phyloP scores from a whole-genome alignment of 108 stramenopile species.

The Schizochytrium sp. region DNA sequence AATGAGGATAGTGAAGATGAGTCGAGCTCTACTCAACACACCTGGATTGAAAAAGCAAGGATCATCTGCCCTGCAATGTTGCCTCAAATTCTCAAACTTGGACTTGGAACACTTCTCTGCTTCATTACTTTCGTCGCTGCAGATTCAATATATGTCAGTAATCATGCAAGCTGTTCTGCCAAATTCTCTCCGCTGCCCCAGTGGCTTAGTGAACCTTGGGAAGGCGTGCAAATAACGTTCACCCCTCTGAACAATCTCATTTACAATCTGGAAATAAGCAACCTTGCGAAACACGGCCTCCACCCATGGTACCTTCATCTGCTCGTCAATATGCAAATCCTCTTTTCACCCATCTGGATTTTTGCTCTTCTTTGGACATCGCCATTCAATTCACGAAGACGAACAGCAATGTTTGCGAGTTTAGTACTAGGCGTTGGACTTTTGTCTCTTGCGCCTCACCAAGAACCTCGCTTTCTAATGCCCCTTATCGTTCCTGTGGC shows the following conservation, averaged over 20 bases:
- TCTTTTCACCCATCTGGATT: slow-evolving; percentile 45
- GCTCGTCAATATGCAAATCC: slow-evolving; percentile 35
- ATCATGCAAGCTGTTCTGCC: not conserved
- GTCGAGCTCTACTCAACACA: too few relatives aligned
- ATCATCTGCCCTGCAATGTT: not conserved
- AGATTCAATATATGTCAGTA: not conserved
- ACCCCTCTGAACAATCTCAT: slow-evolving; percentile 34
- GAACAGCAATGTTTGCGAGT: not conserved
- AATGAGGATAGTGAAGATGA: too few relatives aligned
- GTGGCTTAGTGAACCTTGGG: not conserved
- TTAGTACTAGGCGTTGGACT: not conserved
- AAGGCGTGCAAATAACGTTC: not conserved
- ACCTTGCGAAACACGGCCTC: slow-evolving; percentile 31
- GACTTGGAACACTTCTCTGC: not conserved
- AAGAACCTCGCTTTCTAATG: slow-evolving; percentile 22
- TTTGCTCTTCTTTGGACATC: not conserved
- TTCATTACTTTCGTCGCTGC: not conserved
- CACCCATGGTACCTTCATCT: slow-evolving; percentile 17
- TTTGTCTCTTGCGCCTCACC: slow-evolving; percentile 28
- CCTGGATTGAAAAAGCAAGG: not conserved
- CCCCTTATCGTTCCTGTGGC: slow-evolving; percentile 31
- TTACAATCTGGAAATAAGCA: not conserved
- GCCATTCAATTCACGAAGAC: not conserved
- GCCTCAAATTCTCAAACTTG: not conserved
- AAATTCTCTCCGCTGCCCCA: not conserved